Evolutionary conservation across 2,329 filamentous ascomycete species (phyloP), one percentile per base, ranked within the genome.

Genomic region (Claviceps sp.): DNA sequence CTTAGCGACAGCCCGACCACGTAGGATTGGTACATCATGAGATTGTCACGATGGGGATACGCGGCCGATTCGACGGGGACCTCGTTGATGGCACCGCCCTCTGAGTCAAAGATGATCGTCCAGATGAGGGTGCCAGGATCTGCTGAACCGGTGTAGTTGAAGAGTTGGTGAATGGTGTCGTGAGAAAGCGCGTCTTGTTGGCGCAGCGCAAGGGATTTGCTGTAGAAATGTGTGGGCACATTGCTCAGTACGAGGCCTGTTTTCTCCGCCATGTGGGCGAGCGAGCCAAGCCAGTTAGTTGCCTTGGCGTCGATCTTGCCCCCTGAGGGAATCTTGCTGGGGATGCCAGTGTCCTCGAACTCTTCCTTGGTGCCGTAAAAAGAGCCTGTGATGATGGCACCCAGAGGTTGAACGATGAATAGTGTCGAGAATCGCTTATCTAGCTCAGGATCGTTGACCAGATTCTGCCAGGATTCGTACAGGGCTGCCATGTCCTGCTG

Each of bases 1-100:
- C 67, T 69, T 14, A 82, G 60, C 1, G 64, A 65, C 0, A 78
- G 58, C 17, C 74, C 76, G 45, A 84, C 60, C 8, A 71, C 77
- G 59, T 84, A 84, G 0, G 75, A 77, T 60, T 85, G 78, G 60
- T 81, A 75, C 67, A 81, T 82, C 65, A 84, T 75, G 42, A 83
- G 58, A 56, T 78, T 78, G 67, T 85, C 77, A 47, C 82, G 75
- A 59, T 85, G 81, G 1, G 76, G 73, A 59, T 82, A 85, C 7
- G 80, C 75, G 0, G 81, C 83, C 10, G 74, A 74, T 57, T 81
- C 70, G 55, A 64, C 62, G 0, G 79, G 65, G 1, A 77, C 66
- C 53, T 84, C 79, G 57, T 71, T 73, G 49, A 80, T 72, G 13
- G 79, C 80, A 10, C 82, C 82, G 44, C 79, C 81, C 16, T 74